Evolutionary conservation across 257 asterid species (phyloP), one percentile per base, ranked within the genome.

Genomic region (Craterostigma plantagineum): DNA sequence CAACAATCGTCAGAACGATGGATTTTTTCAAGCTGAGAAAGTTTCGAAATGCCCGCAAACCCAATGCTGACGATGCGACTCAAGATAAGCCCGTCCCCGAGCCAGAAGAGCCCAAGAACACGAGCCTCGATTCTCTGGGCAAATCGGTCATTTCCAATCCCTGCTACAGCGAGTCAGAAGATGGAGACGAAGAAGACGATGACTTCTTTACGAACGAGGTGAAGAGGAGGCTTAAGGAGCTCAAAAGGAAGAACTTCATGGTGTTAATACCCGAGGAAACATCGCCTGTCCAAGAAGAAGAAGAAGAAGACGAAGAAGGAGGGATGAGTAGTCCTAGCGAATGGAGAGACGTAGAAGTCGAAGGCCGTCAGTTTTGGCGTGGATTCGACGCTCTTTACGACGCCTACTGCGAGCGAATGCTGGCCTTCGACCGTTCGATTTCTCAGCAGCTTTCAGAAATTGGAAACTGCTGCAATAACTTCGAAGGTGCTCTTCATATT

Each of bases 131-230:
- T 18, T 46, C 39, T n/a, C 30, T 61, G 68, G 73, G 70, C n/a
- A 71, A 78, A 57, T 53, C 79, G 1, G 69, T 43, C 11, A 53
- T 50, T 48, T 68, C 59, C 41, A 81, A 86, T 62, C 37, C 70
- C 11, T n/a, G n/a, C n/a, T n/a, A n/a, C n/a, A n/a, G n/a, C n/a
- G 38, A 61, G 42, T 69, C 66, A 54, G 46, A 66, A 48, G 91
- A 81, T 46, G 49, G 53, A 10, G 94, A 81, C 62, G 97, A 85
- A 0, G 98, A 87, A 0, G 95, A 87, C 6, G 95, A 81, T 35
- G 95, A 87, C 62, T 82, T 87, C 61, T 82, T 87, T 55, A 70
- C 82, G 1, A 76, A 79, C 46, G 98, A 87, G 76, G 93, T 82
- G 48, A 83, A 83, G 59, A 72, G 85, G 77, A 87, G 93, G 79